phyloP scores from a whole-genome alignment of 768 basidiomycete species.

The Clavulina sp. region DNA sequence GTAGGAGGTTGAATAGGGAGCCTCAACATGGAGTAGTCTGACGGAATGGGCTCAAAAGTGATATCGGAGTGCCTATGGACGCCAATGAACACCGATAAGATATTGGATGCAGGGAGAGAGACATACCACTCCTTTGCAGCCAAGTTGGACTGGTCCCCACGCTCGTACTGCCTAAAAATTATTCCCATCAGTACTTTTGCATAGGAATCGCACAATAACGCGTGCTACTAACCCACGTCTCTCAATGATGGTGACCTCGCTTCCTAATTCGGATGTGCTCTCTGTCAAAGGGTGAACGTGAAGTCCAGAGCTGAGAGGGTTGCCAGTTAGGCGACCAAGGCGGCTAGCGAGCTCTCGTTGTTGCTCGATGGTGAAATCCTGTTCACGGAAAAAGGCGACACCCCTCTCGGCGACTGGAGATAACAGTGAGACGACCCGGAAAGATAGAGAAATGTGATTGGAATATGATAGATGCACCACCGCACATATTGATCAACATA shows the following conservation, averaged over 20 bases:
- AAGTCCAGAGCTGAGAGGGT: conserved; percentile 27
- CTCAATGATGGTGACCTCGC: neutral
- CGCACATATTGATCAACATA: too few species aligned
- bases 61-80: neutral
- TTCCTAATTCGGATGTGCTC: neutral
- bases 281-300: conserved; percentile 35
- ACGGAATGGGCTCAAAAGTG: neutral
- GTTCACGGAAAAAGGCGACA: conserved; percentile 46
- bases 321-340: conserved; percentile 33
- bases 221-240: neutral
- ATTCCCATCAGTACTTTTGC: neutral
- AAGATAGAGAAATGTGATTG: too few species aligned
- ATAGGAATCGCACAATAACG: neutral
- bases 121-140: too few species aligned
- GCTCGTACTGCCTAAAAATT: neutral
- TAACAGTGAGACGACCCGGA: too few species aligned
- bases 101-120: too few species aligned
- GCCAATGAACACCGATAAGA: neutral
- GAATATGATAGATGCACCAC: too few species aligned
- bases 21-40: neutral
- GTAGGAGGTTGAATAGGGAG: neutral
- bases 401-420: conserved; percentile 34
- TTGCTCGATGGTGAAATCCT: conserved; percentile 32
- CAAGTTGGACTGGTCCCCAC: neutral
- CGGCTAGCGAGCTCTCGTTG: conserved; percentile 33